Conservation (phyloP, 2,329 filamentous ascomycete genomes). For the Kalmusia sp. region DNA sequence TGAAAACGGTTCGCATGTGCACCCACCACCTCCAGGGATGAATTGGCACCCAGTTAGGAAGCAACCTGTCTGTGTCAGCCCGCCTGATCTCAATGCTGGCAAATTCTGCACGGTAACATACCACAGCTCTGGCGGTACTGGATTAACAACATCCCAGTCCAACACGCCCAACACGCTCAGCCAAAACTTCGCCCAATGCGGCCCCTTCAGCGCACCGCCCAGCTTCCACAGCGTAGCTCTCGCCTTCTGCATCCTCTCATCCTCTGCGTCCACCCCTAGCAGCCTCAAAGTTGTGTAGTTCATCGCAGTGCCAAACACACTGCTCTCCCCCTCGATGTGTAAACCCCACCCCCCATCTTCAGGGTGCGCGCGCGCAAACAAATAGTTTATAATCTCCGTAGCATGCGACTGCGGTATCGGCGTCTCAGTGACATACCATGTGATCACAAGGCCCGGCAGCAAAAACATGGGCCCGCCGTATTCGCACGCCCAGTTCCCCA, state of each 20-base stretch:
- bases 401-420: conserved; percentile 80
- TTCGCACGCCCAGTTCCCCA: conserved; percentile 95
- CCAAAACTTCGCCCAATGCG: conserved; percentile 99
- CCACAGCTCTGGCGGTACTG: conserved; percentile 93
- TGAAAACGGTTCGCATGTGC: conserved; percentile 95
- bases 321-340: conserved; percentile 92
- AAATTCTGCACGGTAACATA: conserved; percentile 36
- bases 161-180: conserved; percentile 82
- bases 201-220: conserved; percentile 81
- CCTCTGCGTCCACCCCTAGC: conserved; percentile 82
- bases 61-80: conserved; percentile 56
- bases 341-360: conserved; percentile 97
- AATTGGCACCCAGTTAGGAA: conserved; percentile 89
- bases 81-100: not conserved
- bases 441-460: conserved; percentile 81
- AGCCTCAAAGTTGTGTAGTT: conserved; percentile 86
- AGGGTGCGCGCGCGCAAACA: conserved; percentile 83
- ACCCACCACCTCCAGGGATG: conserved; percentile 98
- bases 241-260: conserved; percentile 85
- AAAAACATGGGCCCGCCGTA: conserved; percentile 98
- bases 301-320: conserved; percentile 86
- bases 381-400: conserved; percentile 90
- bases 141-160: conserved; percentile 93
- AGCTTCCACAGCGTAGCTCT: conserved; percentile 81
- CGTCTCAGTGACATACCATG: conserved; percentile 89